A percentile compares a stretch with the other conserved stretches of the same genome.
phyloP scores from a whole-genome alignment of 78 protist genomes.

The Pirum gemmata region DNA sequence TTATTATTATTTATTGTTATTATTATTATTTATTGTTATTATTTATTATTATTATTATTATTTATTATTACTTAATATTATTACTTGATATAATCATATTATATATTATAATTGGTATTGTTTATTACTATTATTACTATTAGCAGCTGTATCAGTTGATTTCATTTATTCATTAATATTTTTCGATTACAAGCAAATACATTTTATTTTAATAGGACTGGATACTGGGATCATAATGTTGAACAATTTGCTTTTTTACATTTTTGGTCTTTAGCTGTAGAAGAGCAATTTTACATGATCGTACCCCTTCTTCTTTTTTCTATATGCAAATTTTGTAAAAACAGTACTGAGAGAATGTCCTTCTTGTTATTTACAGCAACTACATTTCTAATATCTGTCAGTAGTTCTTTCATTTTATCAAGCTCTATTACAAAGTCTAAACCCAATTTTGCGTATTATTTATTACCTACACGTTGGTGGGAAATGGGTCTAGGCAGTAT shows the following conservation, averaged over 20 bases:
- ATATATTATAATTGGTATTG: too few relatives aligned
- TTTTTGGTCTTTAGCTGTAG: not conserved
- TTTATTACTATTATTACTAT: too few relatives aligned
- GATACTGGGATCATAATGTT: too few relatives aligned
- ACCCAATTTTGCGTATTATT: not conserved
- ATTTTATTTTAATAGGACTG: too few relatives aligned
- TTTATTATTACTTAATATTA: too few relatives aligned
- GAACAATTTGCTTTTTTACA: not conserved
- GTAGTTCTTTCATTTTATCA: not conserved
- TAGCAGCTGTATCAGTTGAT: too few relatives aligned
- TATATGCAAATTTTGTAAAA: not conserved
- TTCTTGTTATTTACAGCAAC: not conserved
- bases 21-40: too few relatives aligned
- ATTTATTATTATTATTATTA: too few relatives aligned
- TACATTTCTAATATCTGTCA: not conserved
- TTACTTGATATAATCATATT: too few relatives aligned
- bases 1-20: too few relatives aligned
- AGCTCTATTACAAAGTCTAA: not conserved
- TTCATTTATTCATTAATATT: too few relatives aligned
- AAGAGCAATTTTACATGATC: not conserved
- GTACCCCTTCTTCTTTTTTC: not conserved
- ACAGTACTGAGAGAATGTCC: not conserved
- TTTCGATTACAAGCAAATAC: too few relatives aligned
- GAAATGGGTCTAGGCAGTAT: not conserved
- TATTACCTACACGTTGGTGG: not conserved